Evolutionary conservation across 345 rosid species (phyloP).

Genomic region (Aurinia saxatilis): DNA sequence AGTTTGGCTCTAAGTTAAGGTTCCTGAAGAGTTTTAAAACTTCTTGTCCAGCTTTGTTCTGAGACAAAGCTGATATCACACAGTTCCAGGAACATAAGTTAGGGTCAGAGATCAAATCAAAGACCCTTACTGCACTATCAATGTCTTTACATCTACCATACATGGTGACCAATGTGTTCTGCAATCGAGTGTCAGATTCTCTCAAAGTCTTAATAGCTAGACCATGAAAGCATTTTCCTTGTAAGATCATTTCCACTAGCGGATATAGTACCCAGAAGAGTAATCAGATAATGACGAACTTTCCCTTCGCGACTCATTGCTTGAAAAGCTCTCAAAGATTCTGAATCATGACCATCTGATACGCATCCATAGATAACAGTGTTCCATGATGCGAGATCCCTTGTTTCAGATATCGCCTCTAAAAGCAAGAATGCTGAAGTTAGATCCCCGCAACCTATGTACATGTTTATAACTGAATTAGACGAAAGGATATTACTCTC

Average conservation of each 20-base stretch:
- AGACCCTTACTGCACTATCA: constrained; percentile 39
- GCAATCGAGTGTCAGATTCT: constrained; percentile 38
- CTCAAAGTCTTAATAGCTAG: constrained; percentile 36
- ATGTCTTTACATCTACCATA: constrained; percentile 50
- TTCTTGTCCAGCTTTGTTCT: constrained; percentile 44
- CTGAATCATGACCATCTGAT: constrained; percentile 22
- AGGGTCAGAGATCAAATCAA: constrained; percentile 26
- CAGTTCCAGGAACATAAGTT: constrained; percentile 73
- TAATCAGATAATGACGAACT: constrained; percentile 33
- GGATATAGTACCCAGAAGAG: constrained; percentile 34
- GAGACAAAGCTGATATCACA: constrained; percentile 55
- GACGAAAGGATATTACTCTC: constrained; percentile 22
- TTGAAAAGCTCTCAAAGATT: constrained; percentile 38
- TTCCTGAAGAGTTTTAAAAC: constrained; percentile 42
- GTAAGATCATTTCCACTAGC: constrained; percentile 41
- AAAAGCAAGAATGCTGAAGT: constrained; percentile 30
- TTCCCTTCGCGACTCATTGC: constrained; percentile 33
- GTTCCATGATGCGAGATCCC: constrained; percentile 46
- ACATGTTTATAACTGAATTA: constrained; percentile 41
- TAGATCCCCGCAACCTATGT: constrained; percentile 31
- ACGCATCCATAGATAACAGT: constrained; percentile 40
- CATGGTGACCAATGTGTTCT: constrained; percentile 56
- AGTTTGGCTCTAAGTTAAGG: constrained; percentile 41
- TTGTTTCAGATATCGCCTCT: constrained; percentile 11
- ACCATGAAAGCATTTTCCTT: constrained; percentile 46